Base-by-base conservation (phyloP, 108 stramenopile genomes). In the Aureococcus anophagefferens region DNA sequence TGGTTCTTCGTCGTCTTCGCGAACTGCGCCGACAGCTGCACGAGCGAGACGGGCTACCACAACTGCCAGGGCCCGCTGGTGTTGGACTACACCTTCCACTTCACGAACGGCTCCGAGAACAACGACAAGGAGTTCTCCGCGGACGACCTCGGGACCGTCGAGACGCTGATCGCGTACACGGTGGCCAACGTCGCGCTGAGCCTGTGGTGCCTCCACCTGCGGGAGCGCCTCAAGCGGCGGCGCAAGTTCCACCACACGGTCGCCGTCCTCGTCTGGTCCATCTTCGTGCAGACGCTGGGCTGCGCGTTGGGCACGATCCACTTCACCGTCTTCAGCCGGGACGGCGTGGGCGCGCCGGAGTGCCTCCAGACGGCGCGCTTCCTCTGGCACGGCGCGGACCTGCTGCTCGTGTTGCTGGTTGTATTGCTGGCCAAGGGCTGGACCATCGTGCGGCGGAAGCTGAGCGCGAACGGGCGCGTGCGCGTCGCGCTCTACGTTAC, bases 391-490 rank as follows among this genome's bases (percentile, higher is more conserved):
- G 28, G 34, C 35, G 36, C 72, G 5, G 72, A 66, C 69, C 11
- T 31, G n/a, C 0, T 40, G 4, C 66, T 77, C 30, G 34, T 77
- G 11, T 34, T 72, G 30, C 29, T 73, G 35, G 25, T 77, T 51
- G 35, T 77, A 18, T 46, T 77, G 1, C 66, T 77, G 14, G 66
- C 71, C 71, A 77, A 77, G 67, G 76, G 76, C 4, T 77, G 76
- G 76, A 77, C 76, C 25, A 68, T 77, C 36, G 76, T 77, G 4
- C 72, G 76, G 67, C 76, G 76, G 21, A 77, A 77, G 76, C 46
- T 77, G 5, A 51, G 40, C 25, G 64, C 40, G 66, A 66, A 62
- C 31, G 76, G 76, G 35, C 40, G 76, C 21, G 72, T 77, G 18
- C 66, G 67, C 14, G 16, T 77, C 14, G 67, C 72, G 46, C 32